Evolutionary conservation across 805 yeast species (phyloP), one percentile per base, ranked within the genome.

Genomic region (Candida glaebosa): DNA sequence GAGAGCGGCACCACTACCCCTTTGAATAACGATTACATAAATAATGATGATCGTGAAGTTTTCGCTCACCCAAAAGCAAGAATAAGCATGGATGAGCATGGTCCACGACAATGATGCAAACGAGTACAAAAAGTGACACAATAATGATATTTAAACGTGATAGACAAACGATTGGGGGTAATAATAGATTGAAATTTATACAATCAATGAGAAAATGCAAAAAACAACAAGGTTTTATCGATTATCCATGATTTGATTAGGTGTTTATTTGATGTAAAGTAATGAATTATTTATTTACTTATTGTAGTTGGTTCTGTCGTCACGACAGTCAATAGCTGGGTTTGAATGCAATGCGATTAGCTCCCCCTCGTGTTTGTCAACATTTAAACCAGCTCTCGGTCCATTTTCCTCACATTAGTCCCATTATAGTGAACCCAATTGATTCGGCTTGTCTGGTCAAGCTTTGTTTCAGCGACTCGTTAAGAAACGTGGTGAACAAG

Each of bases 51-150:
- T 34, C 49, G 71, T 25, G 60, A 67, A 25, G 66, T 70, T 48
- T 69, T 50, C 45, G 73, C 75, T 3, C 75, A 69, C 48, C 75
- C 75, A 2, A 61, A 67, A 42, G 73, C 74, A 19, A 61, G 55
- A 32, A 59, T 69, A 4, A 51, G 55, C 15, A 47, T 60, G 31
- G 35, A 10, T 28, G 31, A 28, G 26, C 26, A 22, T 10, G 26
- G 26, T 6, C 26, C 26, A 28, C 9, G 31, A 9, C 12, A 28
- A 14, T 28, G 31, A 28, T 28, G 31, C 16, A 28, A 22, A 10
- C n/a, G 26, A 10, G 26, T 22, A 22, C 6, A 22, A 22, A 10
- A 22, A 22, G 10, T 22, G 26, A 22, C 6, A 22, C 6, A 7
- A 7, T 22, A 22, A 22, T 10, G 26, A 22, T 22, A 22, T 22